These are phyloP conservation scores for Fagopyrum esculentum DNA, from an alignment of 148 eudicot genomes.

Conservation along the genomic window DNA sequence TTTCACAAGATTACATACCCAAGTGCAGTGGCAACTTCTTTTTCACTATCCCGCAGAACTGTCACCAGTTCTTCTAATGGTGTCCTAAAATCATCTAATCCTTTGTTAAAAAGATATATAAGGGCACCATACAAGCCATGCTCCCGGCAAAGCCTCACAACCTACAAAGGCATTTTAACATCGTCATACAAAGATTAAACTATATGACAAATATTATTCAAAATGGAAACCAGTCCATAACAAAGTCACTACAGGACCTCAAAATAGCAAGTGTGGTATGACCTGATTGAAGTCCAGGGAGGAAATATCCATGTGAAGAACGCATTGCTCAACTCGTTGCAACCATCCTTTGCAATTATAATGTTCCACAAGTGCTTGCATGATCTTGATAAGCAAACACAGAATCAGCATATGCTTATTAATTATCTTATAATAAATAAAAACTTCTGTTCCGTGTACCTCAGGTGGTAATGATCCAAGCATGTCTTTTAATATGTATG, in stretches of 20 bases:
- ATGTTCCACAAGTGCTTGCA: conserved; percentile 99
- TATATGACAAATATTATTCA: neutral
- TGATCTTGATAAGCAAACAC: conserved; percentile 38
- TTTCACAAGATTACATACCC: conserved; percentile 47
- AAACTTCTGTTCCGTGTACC: conserved; percentile 27
- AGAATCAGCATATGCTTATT: conserved; percentile 7
- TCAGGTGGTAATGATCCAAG: conserved; percentile 91
- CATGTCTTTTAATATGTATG: conserved; percentile 96
- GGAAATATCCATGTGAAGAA: conserved; percentile 96
- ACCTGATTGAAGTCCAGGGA: conserved; percentile 99
- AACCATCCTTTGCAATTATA: conserved; percentile 87
- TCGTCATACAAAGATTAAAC: conserved; percentile 4
- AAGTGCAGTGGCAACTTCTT: conserved; percentile 48
- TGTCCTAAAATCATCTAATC: conserved; percentile 87
- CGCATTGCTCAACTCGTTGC: conserved; percentile 95
- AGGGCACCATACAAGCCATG: conserved; percentile 85
- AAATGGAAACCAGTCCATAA: neutral
- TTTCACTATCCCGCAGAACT: conserved; percentile 47
- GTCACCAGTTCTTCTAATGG: conserved; percentile 83
- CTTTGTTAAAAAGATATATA: conserved; percentile 87
- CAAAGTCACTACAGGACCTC: neutral
- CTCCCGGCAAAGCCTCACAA: conserved; percentile 82
- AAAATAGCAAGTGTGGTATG: conserved; percentile 1
- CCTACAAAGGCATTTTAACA: conserved; percentile 32
- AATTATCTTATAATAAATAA: neutral